Percentiles rank a stretch among this genome's conserved stretches.
Evolutionary conservation across 768 basidiomycete species (phyloP).

Genomic region (Hericium rajendrae): DNA sequence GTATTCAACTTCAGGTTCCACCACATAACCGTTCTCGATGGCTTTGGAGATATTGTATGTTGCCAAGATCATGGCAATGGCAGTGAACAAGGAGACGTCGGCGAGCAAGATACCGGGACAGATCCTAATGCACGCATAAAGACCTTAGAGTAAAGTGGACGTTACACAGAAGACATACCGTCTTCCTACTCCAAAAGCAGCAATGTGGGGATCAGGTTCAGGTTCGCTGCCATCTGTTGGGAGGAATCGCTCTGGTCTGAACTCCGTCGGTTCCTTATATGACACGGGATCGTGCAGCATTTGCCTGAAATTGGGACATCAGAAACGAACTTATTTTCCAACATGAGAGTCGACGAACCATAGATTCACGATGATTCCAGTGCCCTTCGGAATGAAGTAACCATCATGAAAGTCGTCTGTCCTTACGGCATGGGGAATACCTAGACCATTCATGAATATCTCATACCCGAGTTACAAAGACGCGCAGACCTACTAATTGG

Average conservation of each 20-base stretch:
- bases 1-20: conserved; percentile 18
- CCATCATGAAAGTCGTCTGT: conserved; percentile 23
- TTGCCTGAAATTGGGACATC: conserved; percentile 2
- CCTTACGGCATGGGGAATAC: conserved; percentile 18
- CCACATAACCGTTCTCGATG: conserved; percentile 18
- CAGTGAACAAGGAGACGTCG: conserved; percentile 21
- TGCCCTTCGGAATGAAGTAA: conserved; percentile 23
- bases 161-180: not conserved
- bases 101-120: conserved; percentile 15
- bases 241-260: conserved; percentile 30
- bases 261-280: conserved; percentile 27
- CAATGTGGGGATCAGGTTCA: not conserved
- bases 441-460: conserved; percentile 3
- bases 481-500: conserved; percentile 10
- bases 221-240: not conserved
- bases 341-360: conserved; percentile 14
- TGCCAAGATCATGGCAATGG: conserved; percentile 22
- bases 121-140: not conserved
- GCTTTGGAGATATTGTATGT: conserved; percentile 21
- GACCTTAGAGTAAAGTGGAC: not conserved
- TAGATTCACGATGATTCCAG: conserved; percentile 22
- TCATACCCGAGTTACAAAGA: not conserved
- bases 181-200: not conserved
- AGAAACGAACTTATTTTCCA: not conserved
- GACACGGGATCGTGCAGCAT: conserved; percentile 23